These are phyloP conservation scores for Aureobasidium melanogenum DNA, from an alignment of 2,329 filamentous ascomycete species.

Conservation along the genomic window DNA sequence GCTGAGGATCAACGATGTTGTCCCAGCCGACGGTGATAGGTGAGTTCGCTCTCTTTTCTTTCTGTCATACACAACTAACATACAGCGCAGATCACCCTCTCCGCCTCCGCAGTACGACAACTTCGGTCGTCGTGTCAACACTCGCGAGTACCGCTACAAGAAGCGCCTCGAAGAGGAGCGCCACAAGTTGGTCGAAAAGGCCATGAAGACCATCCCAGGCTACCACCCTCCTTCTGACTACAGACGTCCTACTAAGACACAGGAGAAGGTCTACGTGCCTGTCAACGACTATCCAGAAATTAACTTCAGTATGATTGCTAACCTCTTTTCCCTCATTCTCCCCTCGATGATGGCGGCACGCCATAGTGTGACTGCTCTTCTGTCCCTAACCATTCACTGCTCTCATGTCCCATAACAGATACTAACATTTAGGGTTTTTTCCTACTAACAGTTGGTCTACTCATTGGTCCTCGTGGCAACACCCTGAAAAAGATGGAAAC, in stretches of 20 bases:
- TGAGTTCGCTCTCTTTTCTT: conserved; percentile 40
- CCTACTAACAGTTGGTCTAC: conserved; percentile 91
- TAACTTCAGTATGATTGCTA: conserved; percentile 99
- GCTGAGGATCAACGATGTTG: conserved; percentile 96
- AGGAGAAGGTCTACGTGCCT: conserved; percentile 99
- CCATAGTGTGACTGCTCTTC: conserved; percentile 9
- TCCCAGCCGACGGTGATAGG: conserved; percentile 93
- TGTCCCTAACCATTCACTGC: conserved; percentile 8
- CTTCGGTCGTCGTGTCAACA: conserved; percentile 98
- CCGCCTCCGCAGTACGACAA: conserved; percentile 97
- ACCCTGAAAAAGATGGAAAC: conserved; percentile 99
- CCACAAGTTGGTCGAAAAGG: conserved; percentile 97
- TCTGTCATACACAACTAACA: not conserved
- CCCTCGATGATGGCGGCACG: not conserved
- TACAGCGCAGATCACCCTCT: conserved; percentile 70
- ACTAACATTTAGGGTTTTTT: conserved; percentile 90
- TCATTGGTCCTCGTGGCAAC: conserved; percentile 99
- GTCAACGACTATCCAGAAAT: conserved; percentile 99
- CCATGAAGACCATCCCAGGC: conserved; percentile 99
- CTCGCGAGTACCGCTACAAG: conserved; percentile 94
- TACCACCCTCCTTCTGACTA: conserved; percentile 98
- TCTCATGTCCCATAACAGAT: conserved; percentile 11
- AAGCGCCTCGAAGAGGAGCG: conserved; percentile 98
- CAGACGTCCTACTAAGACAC: conserved; percentile 96
- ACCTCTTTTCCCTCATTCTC: conserved; percentile 48